Evolutionary conservation across 2,329 filamentous ascomycete genomes (phyloP), one percentile per base, ranked within the genome.

Genomic region (Aspergillus felis): DNA sequence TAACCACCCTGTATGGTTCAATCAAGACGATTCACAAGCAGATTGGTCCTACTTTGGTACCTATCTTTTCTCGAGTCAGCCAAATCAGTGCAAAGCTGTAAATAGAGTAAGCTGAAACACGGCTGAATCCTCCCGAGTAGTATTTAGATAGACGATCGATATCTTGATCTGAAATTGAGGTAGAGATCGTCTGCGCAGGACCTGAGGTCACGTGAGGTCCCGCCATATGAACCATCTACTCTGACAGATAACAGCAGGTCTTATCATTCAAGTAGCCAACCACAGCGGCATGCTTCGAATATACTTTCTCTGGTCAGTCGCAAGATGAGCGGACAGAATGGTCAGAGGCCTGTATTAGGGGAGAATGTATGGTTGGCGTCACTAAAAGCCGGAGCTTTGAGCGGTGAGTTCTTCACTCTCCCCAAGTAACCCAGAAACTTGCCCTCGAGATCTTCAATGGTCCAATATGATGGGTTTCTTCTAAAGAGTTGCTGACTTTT

Each of bases 331-430:
- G 61, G 60, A 25, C 54, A 60, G 44, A 56, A 61, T 46, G 60
- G 53, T 28, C 48, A 63, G 42, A 54, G 64, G 61, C 56, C 54
- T 9, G 55, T 49, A 28, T 60, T 60, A 20, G 61, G 67, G 32
- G 53, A 62, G 20, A 64, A 64, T 46, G 24, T 64, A 7, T 46
- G 73, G 46, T 22, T 68, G 42, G 64, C 76, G 22, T 81, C 85
- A 24, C 68, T 88, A 51, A 82, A 85, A 65, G 78, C 87, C 56
- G 87, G 87, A 28, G 79, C 79, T n/a, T 71, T 81, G 55, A 79
- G 81, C 55, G 87, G 87, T 89, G 59, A 54, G 74, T 74, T 51
- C 44, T 58, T 46, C 64, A 57, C 71, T 50, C 44, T 59, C 54
- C 51, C 47, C 17, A 47, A 46, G 35, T 38, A 29, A 38, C 14